A percentile compares a stretch with the other conserved stretches of the same genome.
These are phyloP conservation scores for Sarcodon aspratus DNA, from an alignment of 768 basidiomycete genomes.

Conservation along the genomic window DNA sequence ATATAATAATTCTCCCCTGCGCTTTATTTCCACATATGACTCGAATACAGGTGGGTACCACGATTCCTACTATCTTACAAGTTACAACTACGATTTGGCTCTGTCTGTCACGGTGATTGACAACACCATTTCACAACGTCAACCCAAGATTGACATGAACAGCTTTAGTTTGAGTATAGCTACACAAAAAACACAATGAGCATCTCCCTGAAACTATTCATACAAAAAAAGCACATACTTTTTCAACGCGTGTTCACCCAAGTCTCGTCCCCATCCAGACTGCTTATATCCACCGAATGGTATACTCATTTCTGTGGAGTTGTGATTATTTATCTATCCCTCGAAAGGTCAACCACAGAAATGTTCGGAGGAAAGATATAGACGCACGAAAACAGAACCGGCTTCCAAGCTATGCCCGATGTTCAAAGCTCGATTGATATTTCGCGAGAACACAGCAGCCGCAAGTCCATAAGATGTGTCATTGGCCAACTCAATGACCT, in stretches of 20 bases:
- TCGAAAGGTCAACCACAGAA: background rate
- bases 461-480: constrained; percentile 83
- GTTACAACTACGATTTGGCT: background rate
- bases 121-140: constrained; percentile 4
- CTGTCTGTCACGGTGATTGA: constrained; percentile 7
- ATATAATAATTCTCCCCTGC: too few species aligned
- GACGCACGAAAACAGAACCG: constrained; percentile 62
- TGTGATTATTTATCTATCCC: constrained; percentile 32
- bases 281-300: constrained; percentile 72
- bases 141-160: constrained; percentile 47
- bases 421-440: constrained; percentile 63
- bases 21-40: too few species aligned
- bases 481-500: constrained; percentile 69
- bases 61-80: background rate
- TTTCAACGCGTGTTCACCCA: constrained; percentile 44
- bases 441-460: constrained; percentile 73
- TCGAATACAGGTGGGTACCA: too few species aligned
- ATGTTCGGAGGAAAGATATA: background rate
- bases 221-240: constrained; percentile 11
- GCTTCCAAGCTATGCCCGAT: constrained; percentile 69
- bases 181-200: constrained; percentile 7
- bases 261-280: constrained; percentile 59
- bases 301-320: constrained; percentile 32
- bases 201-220: background rate
- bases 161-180: constrained; percentile 48